Evolutionary conservation across 306 rosid species (phyloP), one percentile per base, ranked within the genome.

Genomic region (Vicia sativa): DNA sequence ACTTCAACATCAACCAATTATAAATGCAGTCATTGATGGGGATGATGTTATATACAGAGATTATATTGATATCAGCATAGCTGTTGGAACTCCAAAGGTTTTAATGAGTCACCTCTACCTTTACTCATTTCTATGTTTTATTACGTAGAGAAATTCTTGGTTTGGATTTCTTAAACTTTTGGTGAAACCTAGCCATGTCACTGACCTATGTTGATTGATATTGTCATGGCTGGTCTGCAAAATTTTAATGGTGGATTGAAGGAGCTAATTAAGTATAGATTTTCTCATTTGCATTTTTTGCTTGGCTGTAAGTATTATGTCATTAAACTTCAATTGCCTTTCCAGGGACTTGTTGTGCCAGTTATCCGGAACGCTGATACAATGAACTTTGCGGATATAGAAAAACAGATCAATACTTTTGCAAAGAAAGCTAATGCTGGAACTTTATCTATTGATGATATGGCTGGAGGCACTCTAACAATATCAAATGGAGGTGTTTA

Each of bases 1-100:
- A 11, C 95, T 90, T 77, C 89, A 87, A 75, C 57, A 87, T 69
- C 96, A 90, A 75, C 93, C 93, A 21, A 83, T 80, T 63, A 80
- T 90, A 34, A 90, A 90, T 80, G 96, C 96, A 4, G 96, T 90
- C 56, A 87, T 90, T 78, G 96, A 90, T 76, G 96, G 93, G 75
- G 91, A 90, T 67, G 91, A 90, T 76, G 87, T 90, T 65, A 83
- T 90, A 69, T 83, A 87, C 86, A 80, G 91, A 83, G 89, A 90
- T 74, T 85, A 90, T 68, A 49, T 85, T 45, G 96, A 90, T 79
- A 85, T 90, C 62, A 90, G 96, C 70, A 75, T 90, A 26, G 96
- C 96, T 3, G 96, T 90, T 77, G 93, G 96, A 39, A 87, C 96
- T 58, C 71, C 87, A 0, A 90, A 87, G 96, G 91, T 90, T 49